These are phyloP conservation scores for Metarhizium anisopliae DNA, from an alignment of 2,329 filamentous ascomycete genomes.

Conservation along the genomic window DNA sequence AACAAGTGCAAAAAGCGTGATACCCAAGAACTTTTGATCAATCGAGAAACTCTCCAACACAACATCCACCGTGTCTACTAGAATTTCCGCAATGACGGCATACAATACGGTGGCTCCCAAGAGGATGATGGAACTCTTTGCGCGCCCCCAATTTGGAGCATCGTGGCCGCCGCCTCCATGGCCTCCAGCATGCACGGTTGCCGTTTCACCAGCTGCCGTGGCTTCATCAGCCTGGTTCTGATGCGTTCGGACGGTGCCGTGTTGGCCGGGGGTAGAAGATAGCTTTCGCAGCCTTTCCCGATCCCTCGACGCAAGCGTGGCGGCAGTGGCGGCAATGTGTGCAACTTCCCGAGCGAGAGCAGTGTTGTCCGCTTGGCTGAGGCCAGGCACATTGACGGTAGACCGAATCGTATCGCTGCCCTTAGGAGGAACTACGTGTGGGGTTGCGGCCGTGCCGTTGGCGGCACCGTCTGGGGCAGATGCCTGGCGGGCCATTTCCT, in stretches of 20 bases:
- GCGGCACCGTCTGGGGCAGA: constrained; percentile 25
- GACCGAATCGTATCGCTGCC: constrained; percentile 35
- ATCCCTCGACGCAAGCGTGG: constrained; percentile 77
- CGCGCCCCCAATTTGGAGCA: constrained; percentile 94
- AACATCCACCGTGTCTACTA: constrained; percentile 96
- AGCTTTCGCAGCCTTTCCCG: constrained; percentile 28
- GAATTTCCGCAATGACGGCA: constrained; percentile 92
- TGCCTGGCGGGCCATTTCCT: constrained; percentile 31
- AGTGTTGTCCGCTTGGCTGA: constrained; percentile 76
- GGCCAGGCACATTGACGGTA: constrained; percentile 51
- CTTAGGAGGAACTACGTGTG: constrained; percentile 72
- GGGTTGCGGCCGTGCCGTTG: constrained; percentile 41
- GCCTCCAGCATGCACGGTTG: constrained; percentile 23
- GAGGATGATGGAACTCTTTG: constrained; percentile 83
- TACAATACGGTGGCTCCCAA: constrained; percentile 85
- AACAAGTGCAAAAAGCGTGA: constrained; percentile 91
- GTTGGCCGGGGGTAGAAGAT: constrained; percentile 21
- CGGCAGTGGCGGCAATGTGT: constrained; percentile 88
- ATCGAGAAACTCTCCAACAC: constrained; percentile 84
- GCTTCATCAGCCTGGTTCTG: constrained; percentile 23
- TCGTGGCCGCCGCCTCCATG: constrained; percentile 69
- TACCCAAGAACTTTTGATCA: constrained; percentile 94
- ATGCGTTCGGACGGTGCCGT: constrained; percentile 17
- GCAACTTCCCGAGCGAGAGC: constrained; percentile 77
- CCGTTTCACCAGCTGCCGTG: constrained; percentile 20